Evolutionary conservation across 306 rosid species (phyloP), one percentile per base, ranked within the genome.

Genomic region (Cucumis hystrix): DNA sequence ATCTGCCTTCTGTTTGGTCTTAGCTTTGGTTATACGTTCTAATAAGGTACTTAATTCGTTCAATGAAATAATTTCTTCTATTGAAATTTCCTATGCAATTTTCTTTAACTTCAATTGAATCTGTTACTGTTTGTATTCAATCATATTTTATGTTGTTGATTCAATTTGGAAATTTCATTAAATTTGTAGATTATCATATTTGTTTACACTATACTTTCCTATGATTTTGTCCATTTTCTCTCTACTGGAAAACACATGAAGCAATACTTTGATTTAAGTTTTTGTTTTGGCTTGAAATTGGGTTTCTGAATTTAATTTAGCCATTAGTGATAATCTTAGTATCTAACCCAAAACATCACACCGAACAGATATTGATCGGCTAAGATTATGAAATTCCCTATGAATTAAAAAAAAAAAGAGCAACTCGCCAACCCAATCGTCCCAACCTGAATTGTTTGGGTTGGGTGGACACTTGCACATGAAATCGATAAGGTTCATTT

Each of bases 21-120:
- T 93, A 10, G 88, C 92, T 55, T 77, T 95, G 8, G 78, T 94
- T 33, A 77, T 94, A 93, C 88, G 91, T 56, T 86, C 91, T 25
- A 83, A 84, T 80, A 80, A 88, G 82, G 98, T 23, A 23, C 25
- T 23, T 23, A 23, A 23, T 93, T 40, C 51, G 87, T 68, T 72
- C 66, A 35, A 59, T 70, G 71, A 35, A 54, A 12, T 9, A 15
- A 17, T 8, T 67, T 35, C 6, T 4, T 39, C 54, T 40, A 67
- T 40, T 41, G 18, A 67, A 70, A 70, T 14, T 23, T 41, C 55
- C 9, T 23, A 15, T 30, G 10, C 17, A 69, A 56, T 23, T 23
- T 23, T 23, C 25, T 23, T 23, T 23, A 23, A 23, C 25, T 56
- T 11, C 15, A 43, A 40, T 17, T 68, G 30, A 47, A 39, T 39